Evolutionary conservation across 345 rosid genomes (phyloP).

Genomic region (Hibiscus mutabilis): DNA sequence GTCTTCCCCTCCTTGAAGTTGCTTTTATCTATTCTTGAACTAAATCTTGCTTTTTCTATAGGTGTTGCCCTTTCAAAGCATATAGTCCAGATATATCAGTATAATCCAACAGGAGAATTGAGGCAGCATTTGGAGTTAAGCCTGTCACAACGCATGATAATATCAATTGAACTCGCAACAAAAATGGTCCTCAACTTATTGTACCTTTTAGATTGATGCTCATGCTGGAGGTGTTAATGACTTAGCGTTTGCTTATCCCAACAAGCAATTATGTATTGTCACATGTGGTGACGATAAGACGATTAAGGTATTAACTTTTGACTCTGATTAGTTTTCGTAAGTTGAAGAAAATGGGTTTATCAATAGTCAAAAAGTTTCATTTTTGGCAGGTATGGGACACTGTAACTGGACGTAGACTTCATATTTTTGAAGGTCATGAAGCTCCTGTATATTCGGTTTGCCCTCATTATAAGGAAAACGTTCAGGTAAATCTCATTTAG

Average conservation of each 20-base stretch:
- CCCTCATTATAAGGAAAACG: conserved; percentile 25
- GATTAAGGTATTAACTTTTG: conserved; percentile 37
- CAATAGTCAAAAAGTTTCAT: background rate
- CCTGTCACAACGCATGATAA: background rate
- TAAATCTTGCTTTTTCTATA: conserved; percentile 14
- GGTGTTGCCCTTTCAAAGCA: conserved; percentile 83
- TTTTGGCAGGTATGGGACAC: conserved; percentile 35
- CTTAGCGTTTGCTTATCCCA: conserved; percentile 62
- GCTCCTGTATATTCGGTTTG: conserved; percentile 32
- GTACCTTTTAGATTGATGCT: conserved; percentile 52
- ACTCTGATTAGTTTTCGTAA: background rate
- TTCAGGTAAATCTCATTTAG: conserved; percentile 20
- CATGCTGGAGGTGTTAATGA: conserved; percentile 61
- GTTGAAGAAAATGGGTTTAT: background rate
- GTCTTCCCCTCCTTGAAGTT: background rate
- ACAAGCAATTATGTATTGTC: conserved; percentile 46
- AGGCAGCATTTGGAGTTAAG: conserved; percentile 49
- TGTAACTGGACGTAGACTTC: conserved; percentile 13
- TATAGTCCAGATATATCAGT: conserved; percentile 64
- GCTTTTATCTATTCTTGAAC: background rate
- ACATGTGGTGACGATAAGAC: conserved; percentile 66
- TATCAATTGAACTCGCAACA: background rate
- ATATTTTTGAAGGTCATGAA: conserved; percentile 30
- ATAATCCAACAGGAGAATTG: conserved; percentile 44
- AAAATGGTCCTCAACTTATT: background rate